Evolutionary conservation across 495 filamentous ascomycete genomes (phyloP).

Genomic region (Terfezia claveryi): DNA sequence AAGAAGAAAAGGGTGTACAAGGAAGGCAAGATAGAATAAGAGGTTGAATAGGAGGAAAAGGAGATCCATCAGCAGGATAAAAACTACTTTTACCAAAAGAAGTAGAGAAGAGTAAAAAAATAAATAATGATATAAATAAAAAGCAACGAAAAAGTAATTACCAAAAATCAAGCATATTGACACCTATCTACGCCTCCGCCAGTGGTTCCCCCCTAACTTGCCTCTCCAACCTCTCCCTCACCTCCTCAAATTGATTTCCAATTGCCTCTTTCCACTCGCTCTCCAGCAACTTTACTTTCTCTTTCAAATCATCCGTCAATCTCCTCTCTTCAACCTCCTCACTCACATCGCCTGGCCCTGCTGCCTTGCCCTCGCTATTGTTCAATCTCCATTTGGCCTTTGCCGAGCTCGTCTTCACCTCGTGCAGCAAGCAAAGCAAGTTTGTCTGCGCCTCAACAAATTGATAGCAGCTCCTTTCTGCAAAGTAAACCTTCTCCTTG

Average conservation of each 20-base stretch:
- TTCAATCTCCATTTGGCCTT: conserved; percentile 31
- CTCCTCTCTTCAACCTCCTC: conserved; percentile 31
- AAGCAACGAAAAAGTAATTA: conserved; percentile 1
- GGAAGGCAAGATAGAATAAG: conserved; percentile 1
- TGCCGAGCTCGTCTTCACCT: conserved; percentile 42
- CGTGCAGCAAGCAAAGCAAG: conserved; percentile 52
- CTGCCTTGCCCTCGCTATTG: conserved; percentile 37
- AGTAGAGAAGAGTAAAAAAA: conserved; percentile 2
- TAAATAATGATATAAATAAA: conserved; percentile 8
- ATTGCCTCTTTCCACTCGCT: conserved; percentile 60
- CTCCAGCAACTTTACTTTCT: conserved; percentile 74
- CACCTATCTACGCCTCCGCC: neutral
- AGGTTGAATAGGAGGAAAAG: neutral
- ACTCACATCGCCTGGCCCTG: conserved; percentile 21
- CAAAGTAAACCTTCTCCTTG: conserved; percentile 57
- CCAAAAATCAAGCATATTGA: neutral
- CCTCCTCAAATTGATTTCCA: conserved; percentile 34
- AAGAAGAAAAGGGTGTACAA: conserved; percentile 1
- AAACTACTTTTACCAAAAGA: neutral
- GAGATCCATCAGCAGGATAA: conserved; percentile 7
- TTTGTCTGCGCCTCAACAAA: conserved; percentile 93
- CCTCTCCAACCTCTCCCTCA: conserved; percentile 21
- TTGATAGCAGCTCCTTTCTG: conserved; percentile 78
- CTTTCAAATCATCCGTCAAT: conserved; percentile 72
- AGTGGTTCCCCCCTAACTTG: conserved; percentile 18